phyloP scores from a whole-genome alignment of 257 asterid species.

The Salvia splendens region DNA sequence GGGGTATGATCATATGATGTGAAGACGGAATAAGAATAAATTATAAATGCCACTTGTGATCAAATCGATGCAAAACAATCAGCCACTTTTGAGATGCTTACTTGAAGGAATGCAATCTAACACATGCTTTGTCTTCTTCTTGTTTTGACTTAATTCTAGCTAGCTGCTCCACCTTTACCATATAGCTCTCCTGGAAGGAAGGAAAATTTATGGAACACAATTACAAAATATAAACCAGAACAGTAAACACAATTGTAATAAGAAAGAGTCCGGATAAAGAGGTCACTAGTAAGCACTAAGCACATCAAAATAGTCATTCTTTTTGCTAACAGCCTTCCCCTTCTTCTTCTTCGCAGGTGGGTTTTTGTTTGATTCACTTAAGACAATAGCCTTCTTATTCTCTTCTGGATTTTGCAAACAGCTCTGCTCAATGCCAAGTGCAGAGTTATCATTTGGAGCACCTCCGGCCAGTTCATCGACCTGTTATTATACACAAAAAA shows the following conservation, averaged over 20 bases:
- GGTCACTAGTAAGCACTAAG: constrained; percentile 44
- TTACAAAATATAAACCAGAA: constrained; percentile 9
- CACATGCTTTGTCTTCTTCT: constrained; percentile 70
- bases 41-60: background rate
- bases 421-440: constrained; percentile 36
- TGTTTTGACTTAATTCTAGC: constrained; percentile 80
- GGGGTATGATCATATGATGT: constrained; percentile 40
- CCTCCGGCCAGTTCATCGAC: constrained; percentile 44
- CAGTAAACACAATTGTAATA: constrained; percentile 3
- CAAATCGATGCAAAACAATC: constrained; percentile 8
- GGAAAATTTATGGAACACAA: constrained; percentile 24
- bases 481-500: constrained; percentile 36
- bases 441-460: constrained; percentile 39
- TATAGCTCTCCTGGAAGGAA: constrained; percentile 60
- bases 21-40: constrained; percentile 13
- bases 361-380: constrained; percentile 33
- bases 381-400: constrained; percentile 38
- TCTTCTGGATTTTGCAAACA: constrained; percentile 35
- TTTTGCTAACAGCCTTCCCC: constrained; percentile 36
- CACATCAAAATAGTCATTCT: constrained; percentile 54
- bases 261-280: constrained; percentile 16
- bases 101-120: constrained; percentile 85
- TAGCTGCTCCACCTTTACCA: constrained; percentile 74
- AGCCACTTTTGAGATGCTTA: constrained; percentile 37
- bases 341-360: constrained; percentile 42